Evolutionary conservation across 2,329 filamentous ascomycete genomes (phyloP).

Genomic region (Venturia oleaginea): DNA sequence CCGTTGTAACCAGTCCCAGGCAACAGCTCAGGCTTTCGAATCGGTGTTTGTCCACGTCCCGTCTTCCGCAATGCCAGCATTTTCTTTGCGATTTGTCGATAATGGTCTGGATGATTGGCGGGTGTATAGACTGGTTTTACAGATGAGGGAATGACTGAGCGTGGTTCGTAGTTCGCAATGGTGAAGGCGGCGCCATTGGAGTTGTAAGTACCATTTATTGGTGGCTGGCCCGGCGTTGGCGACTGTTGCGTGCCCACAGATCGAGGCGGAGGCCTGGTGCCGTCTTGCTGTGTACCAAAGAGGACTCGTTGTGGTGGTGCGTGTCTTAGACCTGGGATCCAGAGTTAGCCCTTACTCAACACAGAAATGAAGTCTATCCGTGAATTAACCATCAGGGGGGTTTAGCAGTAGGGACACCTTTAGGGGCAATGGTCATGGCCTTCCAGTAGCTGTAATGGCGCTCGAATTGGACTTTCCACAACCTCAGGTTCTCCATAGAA

Average conservation of each 20-base stretch:
- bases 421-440: neutral
- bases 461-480: too few relatives aligned
- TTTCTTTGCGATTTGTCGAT: conserved; percentile 49
- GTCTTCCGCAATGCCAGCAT: conserved; percentile 23
- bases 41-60: conserved; percentile 37
- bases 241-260: conserved; percentile 28
- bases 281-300: conserved; percentile 70
- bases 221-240: conserved; percentile 28
- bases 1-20: conserved; percentile 60
- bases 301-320: conserved; percentile 78
- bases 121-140: conserved; percentile 69
- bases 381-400: neutral
- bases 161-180: conserved; percentile 62
- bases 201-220: conserved; percentile 28
- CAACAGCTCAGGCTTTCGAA: conserved; percentile 33
- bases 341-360: neutral
- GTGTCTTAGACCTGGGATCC: conserved; percentile 54
- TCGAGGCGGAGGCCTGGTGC: conserved; percentile 47
- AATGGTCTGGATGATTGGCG: conserved; percentile 61
- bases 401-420: neutral
- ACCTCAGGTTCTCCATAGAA: too few relatives aligned
- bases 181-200: conserved; percentile 41
- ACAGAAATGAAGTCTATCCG: neutral
- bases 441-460: neutral
- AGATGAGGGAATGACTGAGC: conserved; percentile 51